Evolutionary conservation across 2,329 filamentous ascomycete species (phyloP), one percentile per base, ranked within the genome.

Genomic region (Aureobasidium pullulans): DNA sequence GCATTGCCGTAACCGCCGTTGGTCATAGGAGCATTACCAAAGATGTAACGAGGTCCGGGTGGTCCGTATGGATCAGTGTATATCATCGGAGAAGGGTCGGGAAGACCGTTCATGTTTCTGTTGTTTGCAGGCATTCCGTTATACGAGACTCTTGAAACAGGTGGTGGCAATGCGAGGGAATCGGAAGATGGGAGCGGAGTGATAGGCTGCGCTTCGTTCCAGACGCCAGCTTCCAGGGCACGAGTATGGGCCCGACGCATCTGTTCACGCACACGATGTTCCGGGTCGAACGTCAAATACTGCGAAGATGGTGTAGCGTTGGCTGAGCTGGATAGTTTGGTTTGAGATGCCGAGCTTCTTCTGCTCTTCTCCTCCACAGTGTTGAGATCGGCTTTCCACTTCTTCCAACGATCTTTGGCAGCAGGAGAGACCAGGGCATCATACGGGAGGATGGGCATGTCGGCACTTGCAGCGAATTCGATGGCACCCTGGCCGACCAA

Each of bases 401-500:
- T 84, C 46, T 84, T 69, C 77, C 87, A 97, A 43, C 94, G 86
- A 61, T 94, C 87, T 62, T 81, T 80, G 16, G 94, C 88, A 63
- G 85, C 87, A 57, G 82, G 85, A 3, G 93, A 95, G n/a, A 96
- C 80, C 16, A 99, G 78, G 44, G 79, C 80, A 44, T 94, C 88
- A 66, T 90, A 85, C 6, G 85, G 81, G n/a, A 91, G 79, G 10
- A 90, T 78, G 0, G 82, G 76, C 70, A 97, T 84, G 8, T 89
- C 86, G 65, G 91, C 83, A 61, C 93, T 85, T 62, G 83, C 83
- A 0, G 93, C 94, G 73, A 95, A 99, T n/a, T 87, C 83, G 44
- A 83, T 87, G 15, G 94, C 94, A 10, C 94, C 94, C 65, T 89
- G 80, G 36, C 90, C 90, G 10, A 96, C 89, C 1, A 99, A 81